Evolutionary conservation across 208 protist genomes (phyloP).

Genomic region (Acanthamoeba royreba): DNA sequence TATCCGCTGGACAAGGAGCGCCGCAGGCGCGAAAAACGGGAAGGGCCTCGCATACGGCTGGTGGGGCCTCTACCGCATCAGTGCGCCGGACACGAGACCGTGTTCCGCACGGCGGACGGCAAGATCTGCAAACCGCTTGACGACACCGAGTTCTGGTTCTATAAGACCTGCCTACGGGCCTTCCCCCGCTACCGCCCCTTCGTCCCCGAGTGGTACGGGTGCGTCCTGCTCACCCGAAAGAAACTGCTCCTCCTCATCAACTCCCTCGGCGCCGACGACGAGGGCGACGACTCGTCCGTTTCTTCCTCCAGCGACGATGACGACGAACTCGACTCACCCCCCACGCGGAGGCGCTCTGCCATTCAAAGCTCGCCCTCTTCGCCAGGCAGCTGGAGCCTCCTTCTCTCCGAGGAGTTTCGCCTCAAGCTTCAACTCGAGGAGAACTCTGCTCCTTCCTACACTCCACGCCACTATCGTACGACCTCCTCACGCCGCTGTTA

Average conservation of each 20-base stretch:
- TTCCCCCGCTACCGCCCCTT: slow-evolving; percentile 5
- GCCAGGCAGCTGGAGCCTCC: background rate
- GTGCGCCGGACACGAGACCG: slow-evolving; percentile 25
- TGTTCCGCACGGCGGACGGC: slow-evolving; percentile 17
- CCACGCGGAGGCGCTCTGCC: background rate
- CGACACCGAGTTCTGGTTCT: slow-evolving; percentile 43
- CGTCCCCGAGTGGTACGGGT: background rate
- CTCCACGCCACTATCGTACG: background rate
- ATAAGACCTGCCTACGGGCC: background rate
- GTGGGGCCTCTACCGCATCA: background rate
- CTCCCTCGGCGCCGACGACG: background rate
- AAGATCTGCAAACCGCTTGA: slow-evolving; percentile 40
- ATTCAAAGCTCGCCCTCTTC: background rate
- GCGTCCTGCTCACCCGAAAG: background rate
- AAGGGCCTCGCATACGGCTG: background rate
- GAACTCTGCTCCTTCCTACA: background rate
- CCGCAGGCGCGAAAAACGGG: background rate
- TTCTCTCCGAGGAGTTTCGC: slow-evolving; percentile 13
- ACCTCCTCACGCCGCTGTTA: background rate
- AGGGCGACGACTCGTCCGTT: background rate
- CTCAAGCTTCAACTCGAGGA: slow-evolving; percentile 20
- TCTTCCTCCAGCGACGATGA: background rate
- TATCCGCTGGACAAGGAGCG: slow-evolving; percentile 1
- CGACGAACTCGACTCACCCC: background rate
- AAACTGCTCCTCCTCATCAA: slow-evolving; percentile 18